Conservation (phyloP, 305 asterid species). For the Solanum chacoense region DNA sequence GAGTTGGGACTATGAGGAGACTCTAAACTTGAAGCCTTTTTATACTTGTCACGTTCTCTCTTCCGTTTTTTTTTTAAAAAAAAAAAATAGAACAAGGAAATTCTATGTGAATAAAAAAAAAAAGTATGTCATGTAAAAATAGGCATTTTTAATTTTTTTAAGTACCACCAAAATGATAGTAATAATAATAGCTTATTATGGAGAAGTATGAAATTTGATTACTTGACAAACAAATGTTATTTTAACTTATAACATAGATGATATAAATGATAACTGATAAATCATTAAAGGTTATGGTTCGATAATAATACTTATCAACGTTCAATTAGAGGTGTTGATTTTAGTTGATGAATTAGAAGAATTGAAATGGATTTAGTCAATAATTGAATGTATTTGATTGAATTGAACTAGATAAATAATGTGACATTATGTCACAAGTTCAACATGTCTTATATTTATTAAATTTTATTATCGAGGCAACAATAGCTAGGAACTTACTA, state of each 20-base stretch:
- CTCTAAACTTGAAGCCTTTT: background rate
- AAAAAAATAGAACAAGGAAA: background rate
- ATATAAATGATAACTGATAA: too few relatives aligned
- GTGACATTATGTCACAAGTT: background rate
- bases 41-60: background rate
- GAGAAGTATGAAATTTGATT: background rate
- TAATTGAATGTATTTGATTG: rapidly evolving
- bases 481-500: rapidly evolving
- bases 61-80: background rate
- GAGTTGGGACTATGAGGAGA: background rate
- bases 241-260: background rate
- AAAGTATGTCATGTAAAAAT: background rate
- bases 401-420: background rate
- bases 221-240: background rate
- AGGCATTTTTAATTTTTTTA: background rate
- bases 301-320: rapidly evolving
- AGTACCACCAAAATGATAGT: background rate
- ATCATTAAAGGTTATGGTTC: background rate
- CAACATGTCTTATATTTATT: rapidly evolving
- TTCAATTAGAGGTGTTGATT: background rate
- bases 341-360: background rate
- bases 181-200: background rate
- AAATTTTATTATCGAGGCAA: background rate
- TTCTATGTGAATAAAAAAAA: background rate
- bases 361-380: background rate